phyloP scores from a whole-genome alignment of 2,329 filamentous ascomycete genomes.

The Xylaria polymorpha region DNA sequence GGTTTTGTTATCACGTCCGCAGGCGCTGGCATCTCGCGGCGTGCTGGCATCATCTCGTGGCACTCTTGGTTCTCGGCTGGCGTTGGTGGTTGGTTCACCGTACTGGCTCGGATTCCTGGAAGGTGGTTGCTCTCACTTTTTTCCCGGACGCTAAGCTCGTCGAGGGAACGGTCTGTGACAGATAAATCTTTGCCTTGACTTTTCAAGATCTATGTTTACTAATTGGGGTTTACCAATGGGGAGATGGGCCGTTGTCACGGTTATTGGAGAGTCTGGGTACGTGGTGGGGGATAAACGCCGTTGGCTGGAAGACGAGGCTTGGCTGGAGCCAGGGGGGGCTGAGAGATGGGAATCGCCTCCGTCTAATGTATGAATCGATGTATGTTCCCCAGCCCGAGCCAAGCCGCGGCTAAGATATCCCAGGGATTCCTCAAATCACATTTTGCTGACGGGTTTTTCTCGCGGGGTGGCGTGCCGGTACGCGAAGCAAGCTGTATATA shows the following conservation, averaged over 20 bases:
- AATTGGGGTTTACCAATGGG: background rate
- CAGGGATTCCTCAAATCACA: background rate
- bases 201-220: background rate
- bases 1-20: slow-evolving; percentile 12
- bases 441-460: background rate
- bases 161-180: background rate
- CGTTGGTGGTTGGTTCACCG: background rate
- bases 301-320: slow-evolving; percentile 6
- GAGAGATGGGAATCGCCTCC: slow-evolving; percentile 3
- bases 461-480: background rate
- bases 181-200: background rate
- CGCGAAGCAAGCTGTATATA: slow-evolving; percentile 7
- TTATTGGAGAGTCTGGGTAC: background rate
- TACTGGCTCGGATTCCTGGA: background rate
- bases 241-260: background rate
- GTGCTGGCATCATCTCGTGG: slow-evolving; percentile 15
- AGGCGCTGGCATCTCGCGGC: slow-evolving; percentile 16
- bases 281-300: background rate
- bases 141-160: background rate
- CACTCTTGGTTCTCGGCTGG: background rate
- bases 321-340: background rate
- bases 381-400: slow-evolving; percentile 12
- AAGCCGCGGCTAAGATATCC: slow-evolving; percentile 14
- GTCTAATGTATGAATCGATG: slow-evolving; percentile 3
- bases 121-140: background rate